phyloP scores from a whole-genome alignment of 2,329 filamentous ascomycete genomes.

The Xylariomycetidae sp. region DNA sequence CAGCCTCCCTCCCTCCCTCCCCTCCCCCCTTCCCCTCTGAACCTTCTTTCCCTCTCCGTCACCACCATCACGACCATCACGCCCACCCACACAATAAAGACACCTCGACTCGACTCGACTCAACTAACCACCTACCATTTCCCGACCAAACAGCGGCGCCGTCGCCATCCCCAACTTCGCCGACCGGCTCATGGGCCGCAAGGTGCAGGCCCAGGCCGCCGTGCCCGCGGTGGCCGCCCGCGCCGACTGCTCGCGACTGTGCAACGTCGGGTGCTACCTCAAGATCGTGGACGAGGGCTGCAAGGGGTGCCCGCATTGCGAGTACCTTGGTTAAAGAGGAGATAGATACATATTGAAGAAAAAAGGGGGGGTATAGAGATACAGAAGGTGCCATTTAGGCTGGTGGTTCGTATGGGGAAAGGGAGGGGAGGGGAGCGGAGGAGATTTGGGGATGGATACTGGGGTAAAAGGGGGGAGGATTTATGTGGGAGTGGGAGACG shows the following conservation, averaged over 20 bases:
- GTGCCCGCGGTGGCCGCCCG: background rate
- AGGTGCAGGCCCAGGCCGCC: background rate
- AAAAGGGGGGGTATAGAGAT: too few relatives aligned
- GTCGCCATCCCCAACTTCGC: slow-evolving; percentile 1
- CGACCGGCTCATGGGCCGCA: background rate
- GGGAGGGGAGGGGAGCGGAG: too few relatives aligned
- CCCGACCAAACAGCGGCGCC: background rate
- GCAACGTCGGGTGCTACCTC: background rate
- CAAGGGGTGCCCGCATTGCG: background rate
- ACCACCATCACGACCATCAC: too few relatives aligned
- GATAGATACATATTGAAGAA: too few relatives aligned
- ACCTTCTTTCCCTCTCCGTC: too few relatives aligned
- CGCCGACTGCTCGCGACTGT: background rate
- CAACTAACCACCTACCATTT: background rate
- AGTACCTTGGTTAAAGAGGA: slow-evolving; percentile 1
- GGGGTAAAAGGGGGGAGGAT: too few relatives aligned
- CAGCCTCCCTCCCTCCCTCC: too few relatives aligned
- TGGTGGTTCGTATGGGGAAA: background rate
- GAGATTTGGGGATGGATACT: too few relatives aligned
- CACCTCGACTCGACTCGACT: too few relatives aligned
- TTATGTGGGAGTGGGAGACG: too few relatives aligned
- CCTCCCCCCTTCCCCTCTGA: too few relatives aligned
- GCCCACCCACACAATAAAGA: too few relatives aligned
- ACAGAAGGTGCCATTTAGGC: slow-evolving; percentile 6
- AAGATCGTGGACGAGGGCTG: background rate